A percentile compares a stretch with the other conserved stretches of the same genome.
These are phyloP conservation scores for Emydomyces testavorans DNA, from an alignment of 2,329 filamentous ascomycete species.

Conservation along the genomic window DNA sequence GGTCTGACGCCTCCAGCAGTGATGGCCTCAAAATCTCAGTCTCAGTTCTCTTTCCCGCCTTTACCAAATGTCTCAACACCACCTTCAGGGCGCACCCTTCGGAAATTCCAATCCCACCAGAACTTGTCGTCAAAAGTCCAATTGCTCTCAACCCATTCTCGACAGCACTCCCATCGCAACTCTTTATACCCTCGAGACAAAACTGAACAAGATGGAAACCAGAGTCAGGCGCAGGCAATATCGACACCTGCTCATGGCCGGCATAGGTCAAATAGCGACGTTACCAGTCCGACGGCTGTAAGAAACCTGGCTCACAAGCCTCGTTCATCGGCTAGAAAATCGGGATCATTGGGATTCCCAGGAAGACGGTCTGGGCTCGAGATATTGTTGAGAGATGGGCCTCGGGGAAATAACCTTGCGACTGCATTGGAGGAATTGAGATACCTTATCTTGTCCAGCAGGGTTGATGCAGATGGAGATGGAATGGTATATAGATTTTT, in stretches of 20 bases:
- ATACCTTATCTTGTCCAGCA: conserved; percentile 40
- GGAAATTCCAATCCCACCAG: conserved; percentile 66
- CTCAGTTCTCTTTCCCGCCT: conserved; percentile 10
- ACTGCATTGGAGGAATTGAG: conserved; percentile 38
- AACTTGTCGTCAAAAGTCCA: conserved; percentile 45
- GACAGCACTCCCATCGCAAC: conserved; percentile 34
- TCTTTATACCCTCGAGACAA: conserved; percentile 17
- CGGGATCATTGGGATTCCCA: conserved; percentile 32
- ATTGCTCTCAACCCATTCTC: conserved; percentile 54
- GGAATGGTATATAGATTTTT: conserved; percentile 38
- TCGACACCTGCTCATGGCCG: conserved; percentile 34
- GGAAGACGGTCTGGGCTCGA: conserved; percentile 50
- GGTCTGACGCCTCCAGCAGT: background rate
- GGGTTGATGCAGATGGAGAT: conserved; percentile 42
- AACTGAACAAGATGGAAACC: conserved; percentile 12
- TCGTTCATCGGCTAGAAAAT: conserved; percentile 31
- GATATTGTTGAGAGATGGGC: conserved; percentile 66
- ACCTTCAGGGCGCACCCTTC: conserved; percentile 51
- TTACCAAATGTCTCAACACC: conserved; percentile 45
- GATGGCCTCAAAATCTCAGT: conserved; percentile 13
- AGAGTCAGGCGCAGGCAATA: conserved; percentile 21
- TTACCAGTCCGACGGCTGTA: conserved; percentile 35
- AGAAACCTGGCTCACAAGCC: conserved; percentile 23
- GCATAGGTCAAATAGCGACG: conserved; percentile 63
- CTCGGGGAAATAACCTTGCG: conserved; percentile 52